Percentiles rank a stretch among this genome's conserved stretches.
Evolutionary conservation across 768 basidiomycete species (phyloP).

Genomic region (Tulasnella sp.): DNA sequence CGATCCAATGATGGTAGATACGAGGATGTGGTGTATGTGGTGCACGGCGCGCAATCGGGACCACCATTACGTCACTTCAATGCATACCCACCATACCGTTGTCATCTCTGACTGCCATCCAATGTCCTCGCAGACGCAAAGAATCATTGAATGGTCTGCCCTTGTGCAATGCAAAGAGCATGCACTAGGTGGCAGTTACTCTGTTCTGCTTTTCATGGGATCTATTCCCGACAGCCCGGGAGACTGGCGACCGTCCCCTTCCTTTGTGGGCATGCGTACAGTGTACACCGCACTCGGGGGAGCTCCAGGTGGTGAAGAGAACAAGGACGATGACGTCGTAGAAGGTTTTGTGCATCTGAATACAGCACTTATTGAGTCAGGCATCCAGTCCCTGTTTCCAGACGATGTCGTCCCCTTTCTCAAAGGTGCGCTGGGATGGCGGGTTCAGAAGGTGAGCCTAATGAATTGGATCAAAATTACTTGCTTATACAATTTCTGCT

Average conservation of each 20-base stretch:
- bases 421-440: conserved; percentile 31
- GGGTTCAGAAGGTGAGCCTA: conserved; percentile 31
- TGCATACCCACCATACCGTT: too few species aligned
- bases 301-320: conserved; percentile 25
- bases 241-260: conserved; percentile 28
- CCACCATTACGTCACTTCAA: too few species aligned
- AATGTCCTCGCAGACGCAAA: too few species aligned
- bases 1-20: too few species aligned
- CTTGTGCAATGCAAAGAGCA: conserved; percentile 33
- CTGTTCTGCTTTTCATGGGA: conserved; percentile 40
- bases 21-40: too few species aligned
- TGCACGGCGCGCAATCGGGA: too few species aligned
- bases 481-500: too few species aligned
- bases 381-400: conserved; percentile 28
- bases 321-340: conserved; percentile 21
- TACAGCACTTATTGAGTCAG: conserved; percentile 18
- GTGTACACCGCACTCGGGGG: conserved; percentile 28
- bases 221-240: conserved; percentile 28
- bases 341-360: conserved; percentile 39
- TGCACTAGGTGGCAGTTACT: conserved; percentile 33
- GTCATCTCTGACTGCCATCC: too few species aligned
- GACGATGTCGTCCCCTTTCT: conserved; percentile 33
- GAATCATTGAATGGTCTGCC: conserved; percentile 31
- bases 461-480: too few species aligned
- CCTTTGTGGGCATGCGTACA: conserved; percentile 33